Percentiles rank a stretch among this genome's conserved stretches.
phyloP scores from a whole-genome alignment of 371 early-diverging fungal genomes.

The Capillidium rhysosporum region DNA sequence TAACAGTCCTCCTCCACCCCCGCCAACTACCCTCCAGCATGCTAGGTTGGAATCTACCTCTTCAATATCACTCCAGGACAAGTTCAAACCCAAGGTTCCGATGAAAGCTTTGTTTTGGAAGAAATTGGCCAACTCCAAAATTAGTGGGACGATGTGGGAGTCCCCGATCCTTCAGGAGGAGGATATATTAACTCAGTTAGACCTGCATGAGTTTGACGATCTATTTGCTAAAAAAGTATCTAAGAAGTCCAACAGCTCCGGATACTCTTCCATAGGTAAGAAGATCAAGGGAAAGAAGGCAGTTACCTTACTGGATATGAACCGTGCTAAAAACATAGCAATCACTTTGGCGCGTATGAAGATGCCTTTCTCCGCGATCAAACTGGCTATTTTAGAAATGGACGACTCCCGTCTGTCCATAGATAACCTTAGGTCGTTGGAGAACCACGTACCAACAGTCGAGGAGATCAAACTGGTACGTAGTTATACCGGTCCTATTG shows the following conservation, averaged over 20 bases:
- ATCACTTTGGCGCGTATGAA: constrained; percentile 52
- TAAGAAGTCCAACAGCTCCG: constrained; percentile 1
- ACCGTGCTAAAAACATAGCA: constrained; percentile 38
- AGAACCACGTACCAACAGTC: constrained; percentile 34
- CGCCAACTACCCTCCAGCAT: constrained; percentile 8
- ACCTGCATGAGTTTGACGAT: constrained; percentile 14
- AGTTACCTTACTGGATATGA: constrained; percentile 34
- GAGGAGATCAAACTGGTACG: constrained; percentile 25
- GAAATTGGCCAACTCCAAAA: constrained; percentile 14
- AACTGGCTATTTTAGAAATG: constrained; percentile 39
- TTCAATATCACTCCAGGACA: neutral
- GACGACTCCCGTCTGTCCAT: constrained; percentile 30
- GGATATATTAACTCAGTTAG: constrained; percentile 2
- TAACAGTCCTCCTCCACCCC: constrained; percentile 20
- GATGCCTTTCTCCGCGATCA: constrained; percentile 36
- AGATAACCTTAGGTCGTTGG: constrained; percentile 29
- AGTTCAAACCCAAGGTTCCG: constrained; percentile 5
- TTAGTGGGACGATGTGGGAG: constrained; percentile 18
- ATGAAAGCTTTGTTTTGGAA: constrained; percentile 11
- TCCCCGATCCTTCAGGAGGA: neutral
- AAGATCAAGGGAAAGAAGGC: constrained; percentile 1
- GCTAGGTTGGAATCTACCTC: neutral
- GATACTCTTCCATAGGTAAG: neutral
- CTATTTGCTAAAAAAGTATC: constrained; percentile 11
- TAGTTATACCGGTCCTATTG: constrained; percentile 6